Evolutionary conservation across 345 rosid genomes (phyloP), one percentile per base, ranked within the genome.

Genomic region (Theobroma cacao): DNA sequence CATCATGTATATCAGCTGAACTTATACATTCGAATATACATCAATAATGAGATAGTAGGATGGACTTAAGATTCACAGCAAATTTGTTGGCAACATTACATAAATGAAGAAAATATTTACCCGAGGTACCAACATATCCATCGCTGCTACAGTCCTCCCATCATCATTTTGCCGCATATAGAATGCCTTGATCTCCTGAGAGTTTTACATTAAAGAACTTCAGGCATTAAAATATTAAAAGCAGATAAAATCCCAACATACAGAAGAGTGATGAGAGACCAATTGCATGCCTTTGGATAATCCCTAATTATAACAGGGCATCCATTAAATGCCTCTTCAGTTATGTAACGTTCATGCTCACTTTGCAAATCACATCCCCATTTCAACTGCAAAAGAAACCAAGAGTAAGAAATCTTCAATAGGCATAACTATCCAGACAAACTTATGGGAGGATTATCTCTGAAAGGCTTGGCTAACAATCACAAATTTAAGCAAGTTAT

Each of bases 291-390:
- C 97, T 96, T 96, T 0, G 98, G 99, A 79, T 96, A 96, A 81
- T 96, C 99, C 89, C 98, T 88, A 80, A 96, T 81, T 78, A 96
- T 90, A 38, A 94, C 95, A 38, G 98, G 99, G 33, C 97, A 87
- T 38, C 95, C 97, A 40, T 87, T 87, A 85, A 94, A 94, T 52
- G 90, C 95, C 82, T 89, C 88, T 84, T 96, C 99, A 0, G 98
- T 96, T 76, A 96, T 91, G 83, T 94, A 96, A 40, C 98, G 95
- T 80, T 96, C 99, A 86, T 96, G 99, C 92, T 96, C 98, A 2
- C 99, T 96, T 88, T 94, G 99, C 81, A 96, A 80, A 89, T 96
- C 99, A 62, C 91, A 86, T 59, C 99, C 99, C 99, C 99, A 96
- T 84, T 92, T 88, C 78, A 96, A 97, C 99, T 96, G 56, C 55